Conservation (phyloP, 2,329 filamentous ascomycete genomes). For the Fusarium tanahbumbuense region DNA sequence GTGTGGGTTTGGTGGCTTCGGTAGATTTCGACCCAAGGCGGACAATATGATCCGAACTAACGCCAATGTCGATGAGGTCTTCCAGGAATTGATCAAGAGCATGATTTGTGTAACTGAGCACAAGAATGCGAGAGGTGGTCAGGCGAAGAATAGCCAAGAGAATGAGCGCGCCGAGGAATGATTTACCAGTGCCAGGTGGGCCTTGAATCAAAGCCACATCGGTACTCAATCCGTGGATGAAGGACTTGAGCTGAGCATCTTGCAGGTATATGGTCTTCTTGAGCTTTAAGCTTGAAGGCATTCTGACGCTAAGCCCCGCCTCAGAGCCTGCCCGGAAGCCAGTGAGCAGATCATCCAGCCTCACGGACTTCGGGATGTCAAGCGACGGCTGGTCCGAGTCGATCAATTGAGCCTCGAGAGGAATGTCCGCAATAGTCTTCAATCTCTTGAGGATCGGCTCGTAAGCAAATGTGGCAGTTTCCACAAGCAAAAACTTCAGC, state of each 20-base stretch:
- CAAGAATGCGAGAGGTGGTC: conserved; percentile 65
- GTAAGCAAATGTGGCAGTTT: conserved; percentile 75
- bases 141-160: conserved; percentile 65
- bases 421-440: conserved; percentile 65
- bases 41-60: conserved; percentile 63
- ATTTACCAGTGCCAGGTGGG: conserved; percentile 82
- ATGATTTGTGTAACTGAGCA: conserved; percentile 77
- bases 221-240: conserved; percentile 65
- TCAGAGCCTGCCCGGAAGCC: not conserved
- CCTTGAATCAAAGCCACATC: conserved; percentile 75
- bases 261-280: conserved; percentile 45
- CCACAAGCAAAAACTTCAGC: conserved; percentile 66
- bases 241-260: conserved; percentile 64
- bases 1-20: conserved; percentile 59
- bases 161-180: conserved; percentile 75
- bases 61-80: conserved; percentile 70
- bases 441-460: conserved; percentile 73
- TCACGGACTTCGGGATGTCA: conserved; percentile 14
- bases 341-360: conserved; percentile 5
- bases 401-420: conserved; percentile 66
- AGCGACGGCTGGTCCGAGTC: conserved; percentile 28
- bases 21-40: conserved; percentile 72
- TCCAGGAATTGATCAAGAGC: conserved; percentile 74
- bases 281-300: conserved; percentile 26
- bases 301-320: not conserved